These are phyloP conservation scores for Dipodascus geniculatus DNA, from an alignment of 805 yeast species.

Conservation along the genomic window DNA sequence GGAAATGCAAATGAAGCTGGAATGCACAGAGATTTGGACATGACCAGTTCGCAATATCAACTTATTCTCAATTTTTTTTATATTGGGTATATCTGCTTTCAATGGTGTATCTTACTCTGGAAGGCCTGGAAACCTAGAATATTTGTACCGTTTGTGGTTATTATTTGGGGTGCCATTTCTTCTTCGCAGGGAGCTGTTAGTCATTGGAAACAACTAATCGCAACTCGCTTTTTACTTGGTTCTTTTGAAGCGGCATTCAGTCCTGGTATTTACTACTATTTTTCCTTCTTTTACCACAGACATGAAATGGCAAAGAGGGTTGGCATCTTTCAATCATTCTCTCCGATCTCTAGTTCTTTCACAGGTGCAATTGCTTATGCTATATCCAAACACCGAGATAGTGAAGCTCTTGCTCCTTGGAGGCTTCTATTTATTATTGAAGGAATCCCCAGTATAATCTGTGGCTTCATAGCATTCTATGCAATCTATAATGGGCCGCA, in stretches of 20 bases:
- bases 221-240: background rate
- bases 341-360: background rate
- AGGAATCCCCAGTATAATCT: background rate
- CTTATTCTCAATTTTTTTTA: background rate
- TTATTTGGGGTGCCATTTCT: conserved; percentile 9
- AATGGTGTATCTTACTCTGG: conserved; percentile 8
- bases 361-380: conserved; percentile 3
- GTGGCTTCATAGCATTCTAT: conserved; percentile 1
- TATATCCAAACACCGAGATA: background rate
- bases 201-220: background rate
- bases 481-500: background rate
- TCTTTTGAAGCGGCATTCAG: conserved; percentile 1
- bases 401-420: background rate
- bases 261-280: conserved; percentile 2
- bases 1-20: conserved; percentile 39
- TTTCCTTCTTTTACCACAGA: background rate
- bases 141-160: conserved; percentile 9
- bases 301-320: conserved; percentile 2
- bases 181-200: conserved; percentile 1
- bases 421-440: background rate
- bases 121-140: conserved; percentile 6
- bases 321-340: background rate
- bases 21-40: conserved; percentile 30
- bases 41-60: conserved; percentile 28
- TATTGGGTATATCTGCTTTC: conserved; percentile 2